Evolutionary conservation across 306 rosid species (phyloP).

Genomic region (Heteromeles arbutifolia): DNA sequence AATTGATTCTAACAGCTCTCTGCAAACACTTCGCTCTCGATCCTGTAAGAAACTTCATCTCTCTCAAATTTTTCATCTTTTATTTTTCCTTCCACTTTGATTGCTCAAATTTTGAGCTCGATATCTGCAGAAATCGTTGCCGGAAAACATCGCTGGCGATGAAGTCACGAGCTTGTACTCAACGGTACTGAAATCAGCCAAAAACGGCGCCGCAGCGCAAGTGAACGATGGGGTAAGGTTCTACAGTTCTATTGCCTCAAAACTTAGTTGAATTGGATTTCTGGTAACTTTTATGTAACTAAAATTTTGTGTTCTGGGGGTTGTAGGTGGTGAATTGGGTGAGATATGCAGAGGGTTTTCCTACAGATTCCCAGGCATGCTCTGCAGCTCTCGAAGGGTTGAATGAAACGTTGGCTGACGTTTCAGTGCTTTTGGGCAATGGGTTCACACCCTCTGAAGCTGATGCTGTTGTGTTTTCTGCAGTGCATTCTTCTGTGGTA

Average conservation of each 20-base stretch:
- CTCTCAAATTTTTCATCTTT: neutral
- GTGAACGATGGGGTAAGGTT: slow-evolving; percentile 41
- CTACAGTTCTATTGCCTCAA: neutral
- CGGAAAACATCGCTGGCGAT: slow-evolving; percentile 28
- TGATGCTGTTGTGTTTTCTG: slow-evolving; percentile 71
- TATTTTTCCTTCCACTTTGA: neutral
- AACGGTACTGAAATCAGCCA: slow-evolving; percentile 31
- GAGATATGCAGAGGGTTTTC: slow-evolving; percentile 59
- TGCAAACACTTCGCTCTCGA: slow-evolving; percentile 51
- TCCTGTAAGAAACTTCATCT: slow-evolving; percentile 40
- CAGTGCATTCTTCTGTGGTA: slow-evolving; percentile 71
- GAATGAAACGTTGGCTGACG: slow-evolving; percentile 49
- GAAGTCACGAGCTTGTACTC: slow-evolving; percentile 47
- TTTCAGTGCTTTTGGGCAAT: slow-evolving; percentile 65
- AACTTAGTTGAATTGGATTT: neutral
- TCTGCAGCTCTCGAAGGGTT: slow-evolving; percentile 55
- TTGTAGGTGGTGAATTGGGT: slow-evolving; percentile 69
- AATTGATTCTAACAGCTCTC: slow-evolving; percentile 46
- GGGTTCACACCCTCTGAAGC: slow-evolving; percentile 72
- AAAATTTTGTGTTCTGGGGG: neutral
- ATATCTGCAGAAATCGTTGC: slow-evolving; percentile 46
- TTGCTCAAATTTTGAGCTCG: slow-evolving; percentile 12
- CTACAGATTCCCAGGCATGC: slow-evolving; percentile 35
- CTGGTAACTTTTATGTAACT: neutral
- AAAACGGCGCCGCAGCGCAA: slow-evolving; percentile 20